Evolutionary conservation across 2,329 filamentous ascomycete species (phyloP).

Genomic region (Aspergillus fischeri): DNA sequence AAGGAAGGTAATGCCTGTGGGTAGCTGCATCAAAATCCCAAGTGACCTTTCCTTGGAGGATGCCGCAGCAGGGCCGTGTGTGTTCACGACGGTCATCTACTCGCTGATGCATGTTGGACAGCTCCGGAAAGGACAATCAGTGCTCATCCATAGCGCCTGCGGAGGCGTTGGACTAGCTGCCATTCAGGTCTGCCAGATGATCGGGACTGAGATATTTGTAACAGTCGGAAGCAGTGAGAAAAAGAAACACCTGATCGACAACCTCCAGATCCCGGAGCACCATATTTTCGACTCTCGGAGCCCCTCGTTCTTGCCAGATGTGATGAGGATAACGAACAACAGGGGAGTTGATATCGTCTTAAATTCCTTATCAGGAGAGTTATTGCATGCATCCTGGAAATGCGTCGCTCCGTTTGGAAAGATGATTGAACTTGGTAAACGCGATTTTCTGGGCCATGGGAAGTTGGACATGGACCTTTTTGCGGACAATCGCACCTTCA

Average conservation of each 20-base stretch:
- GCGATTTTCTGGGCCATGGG: not conserved
- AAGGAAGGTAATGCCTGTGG: not conserved
- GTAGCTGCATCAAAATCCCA: not conserved
- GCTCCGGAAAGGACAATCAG: conserved; percentile 1
- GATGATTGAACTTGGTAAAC: not conserved
- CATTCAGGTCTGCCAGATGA: conserved; percentile 10
- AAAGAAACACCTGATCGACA: conserved; percentile 7
- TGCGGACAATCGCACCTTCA: too few relatives aligned
- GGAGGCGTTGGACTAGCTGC: conserved; percentile 15
- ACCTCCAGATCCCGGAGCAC: conserved; percentile 8
- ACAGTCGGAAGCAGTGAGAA: conserved; percentile 17
- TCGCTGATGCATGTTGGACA: not conserved
- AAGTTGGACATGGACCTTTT: not conserved
- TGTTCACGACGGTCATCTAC: not conserved
- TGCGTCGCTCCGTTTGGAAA: conserved; percentile 4
- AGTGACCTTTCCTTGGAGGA: not conserved
- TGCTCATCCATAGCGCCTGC: conserved; percentile 15
- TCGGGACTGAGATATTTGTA: conserved; percentile 10
- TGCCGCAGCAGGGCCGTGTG: not conserved
- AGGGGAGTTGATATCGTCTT: conserved; percentile 19
- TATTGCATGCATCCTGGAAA: not conserved
- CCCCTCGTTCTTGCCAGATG: conserved; percentile 4
- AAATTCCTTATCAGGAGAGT: not conserved
- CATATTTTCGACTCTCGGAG: conserved; percentile 21
- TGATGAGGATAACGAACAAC: not conserved